Conservation (phyloP, 495 filamentous ascomycete species). For the Penicillium samsonianum region DNA sequence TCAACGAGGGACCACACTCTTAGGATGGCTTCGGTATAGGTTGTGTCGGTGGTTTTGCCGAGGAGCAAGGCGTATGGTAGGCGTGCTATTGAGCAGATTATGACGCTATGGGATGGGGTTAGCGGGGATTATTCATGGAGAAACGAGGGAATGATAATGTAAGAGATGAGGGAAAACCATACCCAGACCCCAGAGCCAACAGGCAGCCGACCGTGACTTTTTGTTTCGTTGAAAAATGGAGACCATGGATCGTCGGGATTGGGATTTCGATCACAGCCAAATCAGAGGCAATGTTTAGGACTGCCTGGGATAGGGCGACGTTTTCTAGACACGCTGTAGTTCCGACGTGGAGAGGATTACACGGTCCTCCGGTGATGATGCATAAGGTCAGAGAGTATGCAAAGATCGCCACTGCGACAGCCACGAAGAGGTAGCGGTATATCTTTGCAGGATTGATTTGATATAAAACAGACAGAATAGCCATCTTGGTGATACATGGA, state of each 20-base stretch:
- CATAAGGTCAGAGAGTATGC: constrained; percentile 22
- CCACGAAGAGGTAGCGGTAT: constrained; percentile 20
- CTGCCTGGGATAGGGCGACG: constrained; percentile 21
- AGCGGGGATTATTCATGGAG: too few relatives aligned
- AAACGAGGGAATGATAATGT: too few relatives aligned
- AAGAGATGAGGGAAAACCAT: constrained; percentile 2
- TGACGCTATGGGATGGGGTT: constrained; percentile 13
- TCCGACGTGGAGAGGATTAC: constrained; percentile 21
- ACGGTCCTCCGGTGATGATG: constrained; percentile 25
- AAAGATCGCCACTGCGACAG: constrained; percentile 17
- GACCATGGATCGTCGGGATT: constrained; percentile 20
- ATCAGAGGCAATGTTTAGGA: constrained; percentile 22
- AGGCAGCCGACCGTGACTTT: constrained; percentile 21
- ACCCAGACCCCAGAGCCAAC: constrained; percentile 24
- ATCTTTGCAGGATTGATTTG: constrained; percentile 16
- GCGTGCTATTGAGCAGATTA: constrained; percentile 28
- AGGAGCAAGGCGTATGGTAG: constrained; percentile 25
- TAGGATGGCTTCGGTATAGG: constrained; percentile 26
- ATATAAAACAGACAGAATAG: constrained; percentile 23
- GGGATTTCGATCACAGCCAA: constrained; percentile 20
- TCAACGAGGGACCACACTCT: constrained; percentile 79
- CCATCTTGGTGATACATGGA: constrained; percentile 19
- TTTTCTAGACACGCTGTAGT: constrained; percentile 23
- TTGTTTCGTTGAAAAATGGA: constrained; percentile 23
- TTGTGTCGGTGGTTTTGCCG: constrained; percentile 15